A percentile compares a stretch with the other conserved stretches of the same genome.
Evolutionary conservation across 192 early-diverging fungal genomes (phyloP).

Genomic region (Backusella luteola): DNA sequence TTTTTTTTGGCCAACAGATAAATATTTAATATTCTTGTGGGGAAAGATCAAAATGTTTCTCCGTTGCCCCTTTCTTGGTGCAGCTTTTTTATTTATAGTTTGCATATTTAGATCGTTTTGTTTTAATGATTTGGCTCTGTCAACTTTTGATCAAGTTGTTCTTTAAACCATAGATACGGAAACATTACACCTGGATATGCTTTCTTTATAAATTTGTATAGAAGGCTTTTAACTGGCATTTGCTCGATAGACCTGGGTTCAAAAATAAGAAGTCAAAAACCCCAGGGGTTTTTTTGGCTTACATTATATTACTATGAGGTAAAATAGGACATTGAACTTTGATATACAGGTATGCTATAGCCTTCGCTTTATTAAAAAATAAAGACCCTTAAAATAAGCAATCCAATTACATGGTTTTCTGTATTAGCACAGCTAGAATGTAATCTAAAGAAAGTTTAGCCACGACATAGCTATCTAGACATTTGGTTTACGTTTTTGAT

Average conservation of each 20-base stretch:
- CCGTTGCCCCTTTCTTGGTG: not conserved
- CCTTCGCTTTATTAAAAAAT: not conserved
- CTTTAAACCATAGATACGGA: too few species aligned
- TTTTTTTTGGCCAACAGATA: not conserved
- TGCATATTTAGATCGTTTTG: not conserved
- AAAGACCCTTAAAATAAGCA: not conserved
- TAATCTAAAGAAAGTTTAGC: not conserved
- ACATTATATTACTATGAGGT: not conserved
- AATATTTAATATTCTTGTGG: not conserved
- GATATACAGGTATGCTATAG: too few species aligned
- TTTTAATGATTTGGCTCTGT: not conserved
- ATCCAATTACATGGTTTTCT: not conserved
- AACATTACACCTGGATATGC: not conserved
- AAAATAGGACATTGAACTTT: too few species aligned
- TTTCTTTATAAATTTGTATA: not conserved
- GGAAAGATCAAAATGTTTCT: not conserved
- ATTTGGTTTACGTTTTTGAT: not conserved
- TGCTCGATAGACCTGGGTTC: not conserved
- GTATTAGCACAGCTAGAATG: not conserved
- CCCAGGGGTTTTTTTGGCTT: not conserved
- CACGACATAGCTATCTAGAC: too few species aligned
- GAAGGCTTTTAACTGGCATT: not conserved
- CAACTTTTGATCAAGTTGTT: not conserved
- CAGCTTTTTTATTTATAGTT: not conserved
- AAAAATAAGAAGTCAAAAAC: not conserved